These are phyloP conservation scores for Carex parvula DNA, from an alignment of 176 grass and related monocot genomes.

Conservation along the genomic window DNA sequence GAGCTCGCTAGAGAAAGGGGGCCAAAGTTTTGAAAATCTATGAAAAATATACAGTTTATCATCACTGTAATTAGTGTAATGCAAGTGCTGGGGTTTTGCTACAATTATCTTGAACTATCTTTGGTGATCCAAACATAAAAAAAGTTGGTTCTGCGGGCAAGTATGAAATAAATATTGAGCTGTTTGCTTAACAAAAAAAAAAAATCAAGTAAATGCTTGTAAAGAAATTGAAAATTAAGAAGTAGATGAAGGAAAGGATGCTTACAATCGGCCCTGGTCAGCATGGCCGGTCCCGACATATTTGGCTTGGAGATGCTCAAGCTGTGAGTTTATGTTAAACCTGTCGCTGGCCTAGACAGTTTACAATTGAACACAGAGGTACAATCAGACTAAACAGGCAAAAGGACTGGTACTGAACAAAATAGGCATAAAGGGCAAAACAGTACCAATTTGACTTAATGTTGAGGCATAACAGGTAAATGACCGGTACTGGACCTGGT, in stretches of 20 bases:
- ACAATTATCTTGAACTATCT: neutral
- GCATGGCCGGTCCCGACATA: conserved; percentile 96
- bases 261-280: conserved; percentile 87
- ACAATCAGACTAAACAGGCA: neutral
- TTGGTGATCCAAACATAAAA: neutral
- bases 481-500: neutral
- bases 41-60: neutral
- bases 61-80: neutral
- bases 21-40: neutral
- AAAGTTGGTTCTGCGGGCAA: neutral
- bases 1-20: neutral
- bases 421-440: neutral
- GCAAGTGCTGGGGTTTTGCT: neutral
- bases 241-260: neutral
- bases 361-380: neutral
- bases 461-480: neutral
- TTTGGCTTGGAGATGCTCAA: conserved; percentile 98
- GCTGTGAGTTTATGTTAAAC: conserved; percentile 98
- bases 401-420: neutral
- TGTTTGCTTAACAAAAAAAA: neutral
- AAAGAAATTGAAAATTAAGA: neutral
- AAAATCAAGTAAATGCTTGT: neutral
- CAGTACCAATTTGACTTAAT: neutral
- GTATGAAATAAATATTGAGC: neutral
- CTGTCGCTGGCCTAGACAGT: conserved; percentile 80